Evolutionary conservation across 148 eudicot species (phyloP).

Genomic region (Diospyros kaki): DNA sequence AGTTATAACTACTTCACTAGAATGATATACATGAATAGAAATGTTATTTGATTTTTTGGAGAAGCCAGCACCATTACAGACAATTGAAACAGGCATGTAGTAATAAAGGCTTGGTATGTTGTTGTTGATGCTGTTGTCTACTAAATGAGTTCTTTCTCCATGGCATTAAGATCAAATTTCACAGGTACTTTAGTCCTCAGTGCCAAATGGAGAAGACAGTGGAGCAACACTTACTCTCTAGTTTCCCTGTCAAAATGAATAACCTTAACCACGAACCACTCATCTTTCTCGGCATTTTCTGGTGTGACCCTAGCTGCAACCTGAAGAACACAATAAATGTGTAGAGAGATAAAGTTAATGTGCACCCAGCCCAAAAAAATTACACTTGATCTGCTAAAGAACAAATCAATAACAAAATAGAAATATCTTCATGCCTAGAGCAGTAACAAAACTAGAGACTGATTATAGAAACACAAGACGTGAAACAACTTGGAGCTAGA

Average conservation of each 20-base stretch:
- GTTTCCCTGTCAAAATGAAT: constrained; percentile 82
- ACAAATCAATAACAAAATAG: neutral
- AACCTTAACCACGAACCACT: constrained; percentile 91
- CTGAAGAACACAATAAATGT: constrained; percentile 31
- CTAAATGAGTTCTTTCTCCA: neutral
- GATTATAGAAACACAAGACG: neutral
- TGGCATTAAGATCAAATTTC: neutral
- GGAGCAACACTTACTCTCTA: constrained; percentile 58
- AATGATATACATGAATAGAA: neutral
- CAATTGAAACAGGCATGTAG: neutral
- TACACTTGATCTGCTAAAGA: neutral
- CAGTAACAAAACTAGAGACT: neutral
- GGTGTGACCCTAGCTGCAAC: constrained; percentile 84
- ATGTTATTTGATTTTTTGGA: neutral
- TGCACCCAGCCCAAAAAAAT: neutral
- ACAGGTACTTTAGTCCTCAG: neutral
- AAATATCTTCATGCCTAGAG: neutral
- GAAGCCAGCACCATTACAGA: neutral
- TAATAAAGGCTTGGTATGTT: too few species aligned
- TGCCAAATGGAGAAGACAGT: neutral
- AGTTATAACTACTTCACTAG: neutral
- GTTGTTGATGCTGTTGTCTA: too few species aligned
- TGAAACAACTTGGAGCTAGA: neutral
- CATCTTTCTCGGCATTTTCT: constrained; percentile 89
- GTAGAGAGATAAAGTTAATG: neutral